These are phyloP conservation scores for Caloboletus inedulis DNA, from an alignment of 1,284 basidiomycete genomes.

Conservation along the genomic window DNA sequence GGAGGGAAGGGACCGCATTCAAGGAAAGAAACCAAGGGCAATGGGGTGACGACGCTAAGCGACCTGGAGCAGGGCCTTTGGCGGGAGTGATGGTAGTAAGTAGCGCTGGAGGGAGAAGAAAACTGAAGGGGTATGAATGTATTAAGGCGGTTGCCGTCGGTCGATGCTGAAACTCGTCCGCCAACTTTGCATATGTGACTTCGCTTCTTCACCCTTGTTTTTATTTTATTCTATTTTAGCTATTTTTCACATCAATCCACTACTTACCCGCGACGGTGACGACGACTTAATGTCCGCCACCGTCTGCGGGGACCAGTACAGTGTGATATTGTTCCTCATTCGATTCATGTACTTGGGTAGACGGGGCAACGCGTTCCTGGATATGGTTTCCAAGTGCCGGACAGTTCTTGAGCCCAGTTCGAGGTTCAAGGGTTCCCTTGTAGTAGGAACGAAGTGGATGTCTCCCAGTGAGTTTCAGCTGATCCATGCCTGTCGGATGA, in stretches of 20 bases:
- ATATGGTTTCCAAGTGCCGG: background rate
- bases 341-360: background rate
- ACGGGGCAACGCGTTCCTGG: background rate
- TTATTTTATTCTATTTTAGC: background rate
- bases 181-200: conserved; percentile 1
- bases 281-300: background rate
- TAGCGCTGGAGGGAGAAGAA: background rate
- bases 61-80: background rate
- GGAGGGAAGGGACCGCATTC: conserved; percentile 22
- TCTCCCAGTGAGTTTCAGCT: background rate
- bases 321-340: background rate
- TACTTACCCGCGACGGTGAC: background rate
- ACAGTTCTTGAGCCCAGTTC: conserved; percentile 37
- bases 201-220: conserved; percentile 8
- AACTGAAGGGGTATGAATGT: background rate
- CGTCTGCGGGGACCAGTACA: too few species aligned
- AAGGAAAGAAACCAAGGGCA: background rate
- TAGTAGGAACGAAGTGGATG: conserved; percentile 2
- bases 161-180: conserved; percentile 2
- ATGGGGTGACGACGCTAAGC: too few species aligned
- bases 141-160: background rate
- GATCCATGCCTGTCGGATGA: conserved; percentile 35
- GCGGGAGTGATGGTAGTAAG: background rate
- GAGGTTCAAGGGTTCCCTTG: conserved; percentile 32
- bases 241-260: background rate